phyloP scores from a whole-genome alignment of 441 rosid genomes.

The Adansonia grandidieri region DNA sequence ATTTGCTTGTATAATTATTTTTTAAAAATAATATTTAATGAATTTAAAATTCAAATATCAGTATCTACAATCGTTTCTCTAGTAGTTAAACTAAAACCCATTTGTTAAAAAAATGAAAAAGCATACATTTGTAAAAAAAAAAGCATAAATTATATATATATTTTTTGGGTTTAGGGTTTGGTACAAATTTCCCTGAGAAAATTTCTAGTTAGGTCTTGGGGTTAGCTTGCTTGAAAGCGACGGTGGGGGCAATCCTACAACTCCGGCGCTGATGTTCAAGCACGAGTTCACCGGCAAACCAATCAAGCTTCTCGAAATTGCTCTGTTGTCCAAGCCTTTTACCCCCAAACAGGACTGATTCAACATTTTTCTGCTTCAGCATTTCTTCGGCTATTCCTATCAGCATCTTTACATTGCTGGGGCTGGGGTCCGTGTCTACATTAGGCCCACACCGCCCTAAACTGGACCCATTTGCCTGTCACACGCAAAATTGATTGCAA shows the following conservation, averaged over 20 bases:
- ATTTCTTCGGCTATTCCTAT: constrained; percentile 77
- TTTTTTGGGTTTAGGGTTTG: constrained; percentile 25
- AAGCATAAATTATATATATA: background rate
- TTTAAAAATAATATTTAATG: too few relatives aligned
- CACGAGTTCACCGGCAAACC: constrained; percentile 86
- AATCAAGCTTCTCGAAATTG: constrained; percentile 83
- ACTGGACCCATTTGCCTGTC: constrained; percentile 85
- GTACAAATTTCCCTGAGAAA: constrained; percentile 35
- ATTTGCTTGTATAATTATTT: too few relatives aligned
- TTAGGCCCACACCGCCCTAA: constrained; percentile 62
- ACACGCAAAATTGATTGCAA: constrained; percentile 24
- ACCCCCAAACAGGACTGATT: constrained; percentile 87
- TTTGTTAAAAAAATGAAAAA: background rate
- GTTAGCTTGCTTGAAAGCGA: constrained; percentile 86
- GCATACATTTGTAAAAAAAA: background rate
- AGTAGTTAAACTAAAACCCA: too few relatives aligned
- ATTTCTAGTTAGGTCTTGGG: constrained; percentile 44
- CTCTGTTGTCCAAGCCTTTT: constrained; percentile 71
- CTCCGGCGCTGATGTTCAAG: constrained; percentile 94
- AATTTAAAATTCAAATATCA: too few relatives aligned
- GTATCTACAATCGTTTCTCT: too few relatives aligned
- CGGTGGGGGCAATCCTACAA: constrained; percentile 92
- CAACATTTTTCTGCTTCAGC: constrained; percentile 93
- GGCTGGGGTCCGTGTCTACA: constrained; percentile 76
- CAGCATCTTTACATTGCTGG: constrained; percentile 70